Evolutionary conservation across 257 asterid species (phyloP), one percentile per base, ranked within the genome.

Genomic region (Solanum bulbocastanum): DNA sequence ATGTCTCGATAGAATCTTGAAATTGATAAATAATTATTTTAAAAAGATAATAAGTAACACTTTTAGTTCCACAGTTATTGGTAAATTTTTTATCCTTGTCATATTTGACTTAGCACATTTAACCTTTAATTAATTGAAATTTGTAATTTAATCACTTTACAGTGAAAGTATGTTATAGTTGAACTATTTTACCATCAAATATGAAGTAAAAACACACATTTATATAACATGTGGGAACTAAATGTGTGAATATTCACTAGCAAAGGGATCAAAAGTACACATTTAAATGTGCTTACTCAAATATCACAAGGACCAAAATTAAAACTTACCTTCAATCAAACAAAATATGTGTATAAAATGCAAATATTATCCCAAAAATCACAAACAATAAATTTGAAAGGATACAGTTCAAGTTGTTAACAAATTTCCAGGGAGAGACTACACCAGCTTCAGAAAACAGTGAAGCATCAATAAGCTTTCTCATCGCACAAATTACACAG

Each of bases 321-420:
- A 72, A 5, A 9, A 18, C 18, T 35, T 35, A 33, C 44, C 27
- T 15, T 23, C 69, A 23, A 60, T 56, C 14, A 60, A 23, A 79
- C 15, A 4, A 39, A 65, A 42, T 39, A 1, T 46, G 37, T 5
- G 39, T 66, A 18, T 85, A 14, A 66, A 85, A 85, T 66, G 79
- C 25, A 10, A 84, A 76, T 20, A 74, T 14, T n/a, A n/a, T 10
- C 42, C 42, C 85, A 46, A 46, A 78, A 46, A 81, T 46, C 85
- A 81, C 42, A 87, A 52, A 39, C 5, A 49, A 1, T 56, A 86
- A 30, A 35, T 86, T 36, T 49, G 39, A 84, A 32, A 94, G 98
- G 98, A 97, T 96, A 96, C 99, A 93, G 86, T 90, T 93, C 93
- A 97, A 90, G 88, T 93, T 97, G 92, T 92, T 84, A 11, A 92